Evolutionary conservation across 495 filamentous ascomycete genomes (phyloP).

Genomic region (Penicillium taxi): DNA sequence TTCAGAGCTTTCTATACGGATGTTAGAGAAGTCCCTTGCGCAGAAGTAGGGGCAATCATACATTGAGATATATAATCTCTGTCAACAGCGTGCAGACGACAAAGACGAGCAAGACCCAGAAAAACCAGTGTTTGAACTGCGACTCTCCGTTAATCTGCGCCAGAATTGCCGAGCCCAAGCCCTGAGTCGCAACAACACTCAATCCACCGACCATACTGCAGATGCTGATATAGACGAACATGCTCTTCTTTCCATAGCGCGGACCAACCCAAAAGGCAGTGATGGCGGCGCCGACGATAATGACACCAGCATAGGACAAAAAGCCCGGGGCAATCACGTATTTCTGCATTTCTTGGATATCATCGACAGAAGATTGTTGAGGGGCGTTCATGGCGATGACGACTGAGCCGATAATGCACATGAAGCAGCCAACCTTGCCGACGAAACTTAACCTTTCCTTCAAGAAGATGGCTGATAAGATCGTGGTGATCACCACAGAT

Average conservation of each 20-base stretch:
- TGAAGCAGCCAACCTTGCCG: conserved; percentile 91
- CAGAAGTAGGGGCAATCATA: conserved; percentile 39
- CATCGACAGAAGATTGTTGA: conserved; percentile 68
- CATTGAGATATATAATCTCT: conserved; percentile 93
- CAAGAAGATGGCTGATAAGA: conserved; percentile 90
- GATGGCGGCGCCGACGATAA: conserved; percentile 64
- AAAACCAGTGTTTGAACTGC: conserved; percentile 97
- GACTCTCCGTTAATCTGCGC: conserved; percentile 69
- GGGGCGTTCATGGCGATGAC: conserved; percentile 94
- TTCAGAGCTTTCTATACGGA: conserved; percentile 90
- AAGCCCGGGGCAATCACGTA: conserved; percentile 88
- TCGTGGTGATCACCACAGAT: conserved; percentile 86
- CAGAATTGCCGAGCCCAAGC: conserved; percentile 83
- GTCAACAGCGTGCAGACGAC: conserved; percentile 79
- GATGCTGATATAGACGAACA: conserved; percentile 94
- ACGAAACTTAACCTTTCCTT: conserved; percentile 94
- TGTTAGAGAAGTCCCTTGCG: conserved; percentile 16
- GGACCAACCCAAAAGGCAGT: conserved; percentile 80
- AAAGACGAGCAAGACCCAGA: conserved; percentile 87
- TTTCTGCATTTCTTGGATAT: conserved; percentile 87
- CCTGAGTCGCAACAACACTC: conserved; percentile 92
- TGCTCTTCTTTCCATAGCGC: conserved; percentile 88
- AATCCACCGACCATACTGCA: conserved; percentile 92
- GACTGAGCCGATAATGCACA: conserved; percentile 87
- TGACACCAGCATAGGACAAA: conserved; percentile 72